Conservation (phyloP, 2,329 filamentous ascomycete genomes). For the Arthroderma sp. region DNA sequence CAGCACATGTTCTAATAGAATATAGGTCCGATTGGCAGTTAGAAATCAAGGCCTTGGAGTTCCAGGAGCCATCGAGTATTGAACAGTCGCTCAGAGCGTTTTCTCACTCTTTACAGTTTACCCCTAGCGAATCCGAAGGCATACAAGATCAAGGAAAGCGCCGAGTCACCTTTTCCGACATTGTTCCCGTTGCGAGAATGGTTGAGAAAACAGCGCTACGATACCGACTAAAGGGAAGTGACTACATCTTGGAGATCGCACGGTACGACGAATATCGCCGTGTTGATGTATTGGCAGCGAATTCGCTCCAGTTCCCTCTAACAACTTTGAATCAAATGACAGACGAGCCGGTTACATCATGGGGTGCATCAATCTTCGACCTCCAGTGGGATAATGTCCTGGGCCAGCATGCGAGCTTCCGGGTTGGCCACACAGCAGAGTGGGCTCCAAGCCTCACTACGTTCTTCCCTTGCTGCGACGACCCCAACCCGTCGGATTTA, state of each 20-base stretch:
- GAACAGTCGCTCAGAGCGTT: conserved; percentile 18
- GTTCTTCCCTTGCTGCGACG: conserved; percentile 22
- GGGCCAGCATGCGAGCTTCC: conserved; percentile 22
- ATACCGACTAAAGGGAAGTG: conserved; percentile 27
- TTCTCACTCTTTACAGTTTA: conserved; percentile 18
- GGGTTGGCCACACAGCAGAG: conserved; percentile 21
- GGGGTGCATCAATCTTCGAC: conserved; percentile 26
- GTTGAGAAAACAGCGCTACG: conserved; percentile 28
- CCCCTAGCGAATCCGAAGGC: conserved; percentile 10
- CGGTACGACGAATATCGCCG: conserved; percentile 27
- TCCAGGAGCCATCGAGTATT: conserved; percentile 19
- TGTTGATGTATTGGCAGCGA: neutral
- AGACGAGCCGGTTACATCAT: conserved; percentile 18
- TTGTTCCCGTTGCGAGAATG: conserved; percentile 18
- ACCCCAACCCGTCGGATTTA: conserved; percentile 10
- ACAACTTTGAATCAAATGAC: conserved; percentile 11
- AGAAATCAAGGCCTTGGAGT: conserved; percentile 27
- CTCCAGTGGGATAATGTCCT: conserved; percentile 30
- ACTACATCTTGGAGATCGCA: conserved; percentile 30
- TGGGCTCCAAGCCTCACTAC: conserved; percentile 21
- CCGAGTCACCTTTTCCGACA: conserved; percentile 19
- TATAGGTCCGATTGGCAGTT: conserved; percentile 29
- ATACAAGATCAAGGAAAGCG: conserved; percentile 16
- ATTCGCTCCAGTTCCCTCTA: neutral
- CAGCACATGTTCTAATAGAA: neutral